Evolutionary conservation across 805 yeast genomes (phyloP).

Genomic region (Debaryomyces prosopidis): DNA sequence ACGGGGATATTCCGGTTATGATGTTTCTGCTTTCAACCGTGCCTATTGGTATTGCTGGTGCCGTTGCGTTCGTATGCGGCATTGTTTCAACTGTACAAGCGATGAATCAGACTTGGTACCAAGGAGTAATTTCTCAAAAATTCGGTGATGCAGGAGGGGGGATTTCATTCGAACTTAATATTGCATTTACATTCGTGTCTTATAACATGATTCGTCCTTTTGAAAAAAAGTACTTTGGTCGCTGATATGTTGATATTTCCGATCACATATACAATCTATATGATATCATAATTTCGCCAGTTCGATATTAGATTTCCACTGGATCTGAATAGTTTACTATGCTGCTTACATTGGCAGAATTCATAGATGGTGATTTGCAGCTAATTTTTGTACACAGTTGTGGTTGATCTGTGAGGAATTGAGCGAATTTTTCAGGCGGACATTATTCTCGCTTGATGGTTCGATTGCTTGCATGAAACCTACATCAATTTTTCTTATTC

Average conservation of each 20-base stretch:
- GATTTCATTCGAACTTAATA: slow-evolving; percentile 30
- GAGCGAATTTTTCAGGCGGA: too few relatives aligned
- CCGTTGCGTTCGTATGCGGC: slow-evolving; percentile 28
- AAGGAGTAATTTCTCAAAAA: slow-evolving; percentile 27
- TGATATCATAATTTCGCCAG: too few relatives aligned
- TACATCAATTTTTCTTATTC: too few relatives aligned
- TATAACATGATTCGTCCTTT: slow-evolving; percentile 28
- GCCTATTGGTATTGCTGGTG: slow-evolving; percentile 33
- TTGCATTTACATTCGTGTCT: slow-evolving; percentile 27
- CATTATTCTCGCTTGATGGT: too few relatives aligned
- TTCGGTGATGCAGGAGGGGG: slow-evolving; percentile 29
- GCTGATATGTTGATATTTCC: slow-evolving; percentile 10
- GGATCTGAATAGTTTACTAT: too few relatives aligned
- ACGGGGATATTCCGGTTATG: slow-evolving; percentile 23
- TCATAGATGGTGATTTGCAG: too few relatives aligned
- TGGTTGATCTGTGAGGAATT: too few relatives aligned
- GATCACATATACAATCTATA: not conserved
- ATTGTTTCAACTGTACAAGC: slow-evolving; percentile 31
- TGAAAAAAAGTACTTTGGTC: slow-evolving; percentile 29
- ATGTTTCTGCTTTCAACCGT: slow-evolving; percentile 24
- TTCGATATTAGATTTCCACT: too few relatives aligned
- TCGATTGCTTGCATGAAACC: too few relatives aligned
- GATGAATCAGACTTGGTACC: slow-evolving; percentile 36
- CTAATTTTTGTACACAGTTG: too few relatives aligned
- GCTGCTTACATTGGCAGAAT: too few relatives aligned